Base-by-base conservation (phyloP, 352 stramenopile genomes). In the Phytophthora pinifolia region DNA sequence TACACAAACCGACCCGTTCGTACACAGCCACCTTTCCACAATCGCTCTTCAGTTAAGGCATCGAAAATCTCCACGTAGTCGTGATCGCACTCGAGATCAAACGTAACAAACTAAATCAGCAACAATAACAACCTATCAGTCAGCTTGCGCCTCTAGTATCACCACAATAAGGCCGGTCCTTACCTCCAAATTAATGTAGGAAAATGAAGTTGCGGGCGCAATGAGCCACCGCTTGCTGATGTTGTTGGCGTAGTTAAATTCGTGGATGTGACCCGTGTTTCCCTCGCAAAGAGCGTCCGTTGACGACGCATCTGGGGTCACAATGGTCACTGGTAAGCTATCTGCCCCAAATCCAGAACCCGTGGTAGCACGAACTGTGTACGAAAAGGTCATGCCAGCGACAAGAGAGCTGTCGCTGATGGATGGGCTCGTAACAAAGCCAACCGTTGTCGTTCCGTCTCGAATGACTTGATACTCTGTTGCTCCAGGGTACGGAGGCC, bases 71-170 rank as follows among this genome's bases (percentile, higher is more conserved):
- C 60, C 12, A 91, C 35, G 0, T 54, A 53, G 45, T 91, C 80
- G 37, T 91, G 78, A 35, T 91, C 74, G 29, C 80, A 89, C 44
- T 91, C 80, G 2, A 88, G 67, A 27, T 83, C 67, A 42, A 91
- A 91, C 0, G 18, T 41, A 9, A 47, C 48, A 44, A 74, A 67
- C 55, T 74, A 27, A 12, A 38, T 22, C 4, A 46, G 18, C 12
- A 38, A 44, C 3, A 38, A 52, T 18, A 50, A 1, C n/a, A n/a
- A 37, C 34, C 47, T 18, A 61, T 27, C 38, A 31, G 29, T 41
- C 6, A 57, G 18, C 33, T 15, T 14, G 12, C 9, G 12, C 30
- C 20, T 25, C 20, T 25, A 25, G 20, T 25, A 25, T 2, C 14
- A 10, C 20, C 0, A 56, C 27, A 30, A 12, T 33, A 15, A 18